Conservation (phyloP, 257 asterid genomes). For the Ligustrum vulgare region DNA sequence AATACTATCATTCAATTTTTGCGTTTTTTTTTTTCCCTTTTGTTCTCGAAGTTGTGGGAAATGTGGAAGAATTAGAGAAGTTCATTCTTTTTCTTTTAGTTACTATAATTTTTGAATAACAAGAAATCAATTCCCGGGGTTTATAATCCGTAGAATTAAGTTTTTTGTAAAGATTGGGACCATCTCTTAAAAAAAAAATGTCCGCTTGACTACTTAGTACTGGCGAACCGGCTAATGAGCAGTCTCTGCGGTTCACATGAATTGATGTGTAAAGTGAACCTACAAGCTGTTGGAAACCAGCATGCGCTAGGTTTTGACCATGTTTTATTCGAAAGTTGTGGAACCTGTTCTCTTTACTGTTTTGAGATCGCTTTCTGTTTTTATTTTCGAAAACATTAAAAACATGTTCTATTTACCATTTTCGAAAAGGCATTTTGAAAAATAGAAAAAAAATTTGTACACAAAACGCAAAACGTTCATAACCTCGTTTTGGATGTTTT, state of each 20-base stretch:
- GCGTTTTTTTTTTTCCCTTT: not conserved
- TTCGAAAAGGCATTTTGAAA: no score
- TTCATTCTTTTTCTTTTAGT: not conserved
- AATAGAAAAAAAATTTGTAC: no score
- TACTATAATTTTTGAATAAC: not conserved
- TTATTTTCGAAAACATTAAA: no score
- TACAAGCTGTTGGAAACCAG: not conserved
- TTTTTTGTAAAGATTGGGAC: not conserved
- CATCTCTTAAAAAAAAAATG: not conserved
- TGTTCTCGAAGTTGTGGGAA: not conserved
- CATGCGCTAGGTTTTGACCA: not conserved
- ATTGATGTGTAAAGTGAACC: not conserved
- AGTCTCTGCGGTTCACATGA: not conserved
- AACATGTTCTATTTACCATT: no score
- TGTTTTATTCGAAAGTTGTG: not conserved
- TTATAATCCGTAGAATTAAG: not conserved
- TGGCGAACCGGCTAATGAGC: not conserved
- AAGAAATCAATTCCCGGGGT: not conserved
- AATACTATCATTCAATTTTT: not conserved
- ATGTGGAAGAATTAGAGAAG: no score
- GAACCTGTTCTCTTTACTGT: no score
- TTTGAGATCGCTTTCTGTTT: no score
- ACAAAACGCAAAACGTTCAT: no score
- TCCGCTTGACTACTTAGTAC: not conserved
- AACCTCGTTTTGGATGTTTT: no score